phyloP scores from a whole-genome alignment of 805 yeast genomes.

The Kurtzmaniella fragi region DNA sequence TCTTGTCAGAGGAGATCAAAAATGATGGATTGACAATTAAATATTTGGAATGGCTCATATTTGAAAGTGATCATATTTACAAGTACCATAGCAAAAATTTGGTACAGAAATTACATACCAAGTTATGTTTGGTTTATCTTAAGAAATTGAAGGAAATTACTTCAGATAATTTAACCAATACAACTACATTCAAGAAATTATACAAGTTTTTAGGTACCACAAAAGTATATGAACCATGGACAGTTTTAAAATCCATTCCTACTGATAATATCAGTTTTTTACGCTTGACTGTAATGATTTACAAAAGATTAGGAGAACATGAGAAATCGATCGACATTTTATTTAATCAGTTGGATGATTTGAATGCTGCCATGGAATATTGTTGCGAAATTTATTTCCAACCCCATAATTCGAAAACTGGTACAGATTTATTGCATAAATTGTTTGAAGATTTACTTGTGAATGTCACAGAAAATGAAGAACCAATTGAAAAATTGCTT shows the following conservation, averaged over 20 bases:
- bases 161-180: constrained; percentile 7
- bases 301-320: constrained; percentile 57
- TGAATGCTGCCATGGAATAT: constrained; percentile 54
- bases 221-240: constrained; percentile 32
- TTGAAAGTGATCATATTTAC: constrained; percentile 29
- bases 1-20: constrained; percentile 27
- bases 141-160: constrained; percentile 13
- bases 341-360: constrained; percentile 52
- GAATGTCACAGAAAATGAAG: constrained; percentile 28
- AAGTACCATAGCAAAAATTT: constrained; percentile 9
- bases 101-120: constrained; percentile 28
- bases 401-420: constrained; percentile 28
- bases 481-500: constrained; percentile 36
- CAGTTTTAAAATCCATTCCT: constrained; percentile 28
- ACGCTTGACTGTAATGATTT: constrained; percentile 51
- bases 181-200: constrained; percentile 24
- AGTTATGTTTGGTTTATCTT: constrained; percentile 28
- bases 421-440: constrained; percentile 43
- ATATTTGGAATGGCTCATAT: constrained; percentile 44
- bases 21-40: constrained; percentile 19
- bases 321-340: constrained; percentile 58
- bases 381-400: constrained; percentile 45
- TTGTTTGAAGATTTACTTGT: constrained; percentile 45
- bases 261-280: constrained; percentile 26
- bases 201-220: constrained; percentile 26